Evolutionary conservation across 2,329 filamentous ascomycete species (phyloP).

Genomic region (Rosellinia necatrix): DNA sequence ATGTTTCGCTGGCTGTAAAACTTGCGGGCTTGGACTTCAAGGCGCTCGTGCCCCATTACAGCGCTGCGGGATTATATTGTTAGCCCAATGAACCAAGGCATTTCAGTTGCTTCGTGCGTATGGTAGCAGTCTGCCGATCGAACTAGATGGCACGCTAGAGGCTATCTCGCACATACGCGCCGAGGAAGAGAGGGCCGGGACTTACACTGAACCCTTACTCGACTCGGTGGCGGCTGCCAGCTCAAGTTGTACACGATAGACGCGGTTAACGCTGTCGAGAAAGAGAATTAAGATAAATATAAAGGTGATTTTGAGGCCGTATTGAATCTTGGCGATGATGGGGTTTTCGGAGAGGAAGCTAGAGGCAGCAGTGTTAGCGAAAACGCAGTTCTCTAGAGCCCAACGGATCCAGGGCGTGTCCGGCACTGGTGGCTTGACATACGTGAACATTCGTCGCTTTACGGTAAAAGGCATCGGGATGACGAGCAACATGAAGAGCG

Average conservation of each 20-base stretch:
- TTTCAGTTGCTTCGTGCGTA: too few species aligned
- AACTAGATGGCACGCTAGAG: too few species aligned
- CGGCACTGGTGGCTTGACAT: constrained; percentile 38
- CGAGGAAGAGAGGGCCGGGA: constrained; percentile 26
- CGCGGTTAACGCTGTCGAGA: constrained; percentile 91
- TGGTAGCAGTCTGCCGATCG: too few species aligned
- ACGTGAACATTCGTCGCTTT: constrained; percentile 83
- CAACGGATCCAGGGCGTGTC: background rate
- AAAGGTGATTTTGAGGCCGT: constrained; percentile 98
- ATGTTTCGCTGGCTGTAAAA: constrained; percentile 99
- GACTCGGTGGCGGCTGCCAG: constrained; percentile 73
- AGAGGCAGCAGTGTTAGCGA: constrained; percentile 17
- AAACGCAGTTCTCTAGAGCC: background rate
- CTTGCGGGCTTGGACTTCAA: constrained; percentile 98
- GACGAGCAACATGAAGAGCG: constrained; percentile 77
- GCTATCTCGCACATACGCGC: background rate
- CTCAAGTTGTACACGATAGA: constrained; percentile 95
- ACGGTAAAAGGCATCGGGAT: constrained; percentile 86
- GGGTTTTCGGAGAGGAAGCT: constrained; percentile 93
- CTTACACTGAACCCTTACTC: constrained; percentile 51
- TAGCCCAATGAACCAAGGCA: background rate
- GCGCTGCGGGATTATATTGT: constrained; percentile 45
- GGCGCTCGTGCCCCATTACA: constrained; percentile 88
- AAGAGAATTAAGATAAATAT: constrained; percentile 99
- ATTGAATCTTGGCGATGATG: constrained; percentile 87